Evolutionary conservation across 1,284 basidiomycete genomes (phyloP).

Genomic region (Pseudozyma flocculosa): DNA sequence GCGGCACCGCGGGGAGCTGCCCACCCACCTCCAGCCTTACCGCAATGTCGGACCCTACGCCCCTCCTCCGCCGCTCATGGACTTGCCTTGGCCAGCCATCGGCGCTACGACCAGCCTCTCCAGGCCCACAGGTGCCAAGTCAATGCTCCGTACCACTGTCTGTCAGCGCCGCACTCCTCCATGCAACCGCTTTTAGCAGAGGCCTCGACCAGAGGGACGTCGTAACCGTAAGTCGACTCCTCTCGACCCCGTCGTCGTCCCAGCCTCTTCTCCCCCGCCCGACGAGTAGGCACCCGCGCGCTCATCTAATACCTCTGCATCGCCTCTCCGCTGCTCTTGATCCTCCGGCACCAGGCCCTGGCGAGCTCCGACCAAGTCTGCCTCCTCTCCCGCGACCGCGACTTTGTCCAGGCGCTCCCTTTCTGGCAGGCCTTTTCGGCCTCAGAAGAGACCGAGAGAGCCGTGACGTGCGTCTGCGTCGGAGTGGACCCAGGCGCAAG

Average conservation of each 20-base stretch:
- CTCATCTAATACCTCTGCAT: too few relatives aligned
- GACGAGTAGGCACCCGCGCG: too few relatives aligned
- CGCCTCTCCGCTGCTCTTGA: neutral
- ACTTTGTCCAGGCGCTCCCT: slow-evolving; percentile 29
- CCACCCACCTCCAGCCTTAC: too few relatives aligned
- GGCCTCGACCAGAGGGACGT: neutral
- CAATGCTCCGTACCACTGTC: neutral
- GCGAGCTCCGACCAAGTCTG: slow-evolving; percentile 35
- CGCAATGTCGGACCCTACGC: neutral
- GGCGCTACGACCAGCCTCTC: neutral
- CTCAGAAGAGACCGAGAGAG: slow-evolving; percentile 17
- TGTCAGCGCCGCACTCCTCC: too few relatives aligned
- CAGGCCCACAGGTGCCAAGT: neutral
- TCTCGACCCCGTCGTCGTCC: neutral
- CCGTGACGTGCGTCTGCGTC: slow-evolving; percentile 17
- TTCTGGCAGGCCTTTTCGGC: slow-evolving; percentile 41
- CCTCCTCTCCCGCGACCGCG: slow-evolving; percentile 23
- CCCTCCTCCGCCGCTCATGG: neutral
- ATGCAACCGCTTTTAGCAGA: neutral
- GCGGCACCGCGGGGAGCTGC: too few relatives aligned
- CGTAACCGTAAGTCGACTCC: neutral
- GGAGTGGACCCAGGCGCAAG: slow-evolving; percentile 10
- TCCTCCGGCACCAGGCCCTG: slow-evolving; percentile 2
- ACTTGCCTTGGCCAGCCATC: neutral
- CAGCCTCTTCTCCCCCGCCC: too few relatives aligned